Evolutionary conservation across 768 basidiomycete genomes (phyloP).

Genomic region (Megacollybia marginata): DNA sequence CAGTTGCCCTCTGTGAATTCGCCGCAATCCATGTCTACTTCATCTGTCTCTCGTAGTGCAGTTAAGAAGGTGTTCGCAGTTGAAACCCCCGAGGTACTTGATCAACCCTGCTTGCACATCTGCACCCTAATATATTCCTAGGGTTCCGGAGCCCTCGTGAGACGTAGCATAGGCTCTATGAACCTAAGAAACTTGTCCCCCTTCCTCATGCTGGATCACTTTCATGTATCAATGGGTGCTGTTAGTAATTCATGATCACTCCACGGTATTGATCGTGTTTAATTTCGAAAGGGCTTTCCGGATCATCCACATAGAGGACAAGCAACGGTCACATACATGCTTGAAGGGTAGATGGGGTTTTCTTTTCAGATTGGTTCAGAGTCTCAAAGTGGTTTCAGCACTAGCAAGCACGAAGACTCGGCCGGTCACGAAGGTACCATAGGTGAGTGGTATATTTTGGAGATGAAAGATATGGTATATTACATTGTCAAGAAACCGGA

Average conservation of each 20-base stretch:
- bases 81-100: slow-evolving; percentile 59
- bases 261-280: not conserved
- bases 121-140: slow-evolving; percentile 16
- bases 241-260: slow-evolving; percentile 29
- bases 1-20: too few species aligned
- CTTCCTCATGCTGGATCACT: slow-evolving; percentile 88
- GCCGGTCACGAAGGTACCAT: slow-evolving; percentile 78
- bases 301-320: slow-evolving; percentile 94
- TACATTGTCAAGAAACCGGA: slow-evolving; percentile 40
- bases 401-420: slow-evolving; percentile 86
- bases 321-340: slow-evolving; percentile 84
- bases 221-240: slow-evolving; percentile 61
- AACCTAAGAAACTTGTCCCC: slow-evolving; percentile 76
- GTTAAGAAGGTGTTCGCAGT: slow-evolving; percentile 71
- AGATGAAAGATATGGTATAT: not conserved
- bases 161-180: slow-evolving; percentile 78
- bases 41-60: slow-evolving; percentile 55
- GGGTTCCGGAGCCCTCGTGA: slow-evolving; percentile 79
- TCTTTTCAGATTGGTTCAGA: not conserved
- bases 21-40: slow-evolving; percentile 17
- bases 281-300: slow-evolving; percentile 60
- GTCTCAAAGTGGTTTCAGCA: slow-evolving; percentile 23
- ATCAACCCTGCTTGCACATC: too few species aligned
- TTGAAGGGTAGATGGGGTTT: slow-evolving; percentile 50
- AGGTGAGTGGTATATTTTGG: slow-evolving; percentile 14